Base-by-base conservation (phyloP, 2,329 filamentous ascomycete species). In the Pleurostoma richardsiae region DNA sequence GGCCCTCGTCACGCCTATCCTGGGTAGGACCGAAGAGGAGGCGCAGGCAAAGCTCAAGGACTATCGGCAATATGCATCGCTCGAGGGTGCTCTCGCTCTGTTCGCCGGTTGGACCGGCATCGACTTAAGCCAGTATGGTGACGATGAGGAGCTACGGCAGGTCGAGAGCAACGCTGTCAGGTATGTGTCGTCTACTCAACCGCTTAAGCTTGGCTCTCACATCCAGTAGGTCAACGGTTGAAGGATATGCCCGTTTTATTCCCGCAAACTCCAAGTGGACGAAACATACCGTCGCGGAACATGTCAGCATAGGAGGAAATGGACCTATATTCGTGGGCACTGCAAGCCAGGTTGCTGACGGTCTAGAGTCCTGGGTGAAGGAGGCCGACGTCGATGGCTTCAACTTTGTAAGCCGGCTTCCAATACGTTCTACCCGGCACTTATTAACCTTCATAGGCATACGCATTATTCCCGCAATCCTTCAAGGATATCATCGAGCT, bases 371-470 rank as follows among this genome's bases (percentile, higher is more conserved):
- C 1, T 89, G 85, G 85, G 70, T 88, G 0, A 57, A 69, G 5
- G 84, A 87, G 59, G 83, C 82, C 0, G 85, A 87, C 53, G 76
- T 89, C 1, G 85, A 89, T 57, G 85, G 85, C 0, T 90, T 90
- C 64, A 90, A 90, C 58, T 75, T 89, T 60, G 83, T 58, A 43
- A 0, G 31, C 19, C 7, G 10, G 5, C 4, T 6, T 29, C 10
- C 5, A 3, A 30, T 4, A 8, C 33, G 8, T 36, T 36, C 8
- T 36, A 36, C n/a, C n/a, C 8, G n/a, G 8, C 33, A 36, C 33
- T 36, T 19, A 26, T 6, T n/a, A 38, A 6, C 29, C 11, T 29
- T 2, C 29, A 48, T 42, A 63, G 79, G 66, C 83, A 3, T 59
- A 69, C 36, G 64, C 61, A 1, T 49, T 69, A 0, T 64, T 70